phyloP scores from a whole-genome alignment of 768 basidiomycete species.

The Stropharia rugosoannulata region DNA sequence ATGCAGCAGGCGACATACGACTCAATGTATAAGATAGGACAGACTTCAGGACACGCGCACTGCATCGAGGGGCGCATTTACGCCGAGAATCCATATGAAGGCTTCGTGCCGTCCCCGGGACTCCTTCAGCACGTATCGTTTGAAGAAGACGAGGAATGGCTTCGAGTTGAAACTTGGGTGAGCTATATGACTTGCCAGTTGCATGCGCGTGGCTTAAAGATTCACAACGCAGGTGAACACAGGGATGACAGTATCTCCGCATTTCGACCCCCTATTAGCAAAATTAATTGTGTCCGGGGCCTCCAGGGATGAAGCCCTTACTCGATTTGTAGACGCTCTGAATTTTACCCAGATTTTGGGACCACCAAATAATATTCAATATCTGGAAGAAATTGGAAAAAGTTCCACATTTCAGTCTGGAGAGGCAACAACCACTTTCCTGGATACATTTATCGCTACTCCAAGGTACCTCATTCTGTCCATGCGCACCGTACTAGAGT shows the following conservation, averaged over 20 bases:
- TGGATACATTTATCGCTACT: slow-evolving; percentile 40
- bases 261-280: slow-evolving; percentile 57
- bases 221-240: slow-evolving; percentile 35
- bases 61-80: slow-evolving; percentile 62
- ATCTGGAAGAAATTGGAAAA: slow-evolving; percentile 44
- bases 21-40: slow-evolving; percentile 9
- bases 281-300: slow-evolving; percentile 57
- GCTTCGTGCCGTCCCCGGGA: slow-evolving; percentile 60
- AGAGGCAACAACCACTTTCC: slow-evolving; percentile 45
- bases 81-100: slow-evolving; percentile 58
- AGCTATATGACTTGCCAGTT: slow-evolving; percentile 5
- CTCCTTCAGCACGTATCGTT: slow-evolving; percentile 56
- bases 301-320: slow-evolving; percentile 44
- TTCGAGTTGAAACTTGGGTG: slow-evolving; percentile 64
- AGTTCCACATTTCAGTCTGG: slow-evolving; percentile 40
- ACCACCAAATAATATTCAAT: slow-evolving; percentile 59
- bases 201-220: not conserved
- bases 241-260: slow-evolving; percentile 48
- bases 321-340: slow-evolving; percentile 39
- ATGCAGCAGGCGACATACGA: slow-evolving; percentile 41
- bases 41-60: slow-evolving; percentile 21
- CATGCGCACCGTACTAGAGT: not conserved
- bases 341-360: slow-evolving; percentile 45
- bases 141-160: slow-evolving; percentile 39
- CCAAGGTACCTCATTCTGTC: slow-evolving; percentile 31